Evolutionary conservation across 129 eudicot genomes (phyloP).

Genomic region (Arctium lappa): DNA sequence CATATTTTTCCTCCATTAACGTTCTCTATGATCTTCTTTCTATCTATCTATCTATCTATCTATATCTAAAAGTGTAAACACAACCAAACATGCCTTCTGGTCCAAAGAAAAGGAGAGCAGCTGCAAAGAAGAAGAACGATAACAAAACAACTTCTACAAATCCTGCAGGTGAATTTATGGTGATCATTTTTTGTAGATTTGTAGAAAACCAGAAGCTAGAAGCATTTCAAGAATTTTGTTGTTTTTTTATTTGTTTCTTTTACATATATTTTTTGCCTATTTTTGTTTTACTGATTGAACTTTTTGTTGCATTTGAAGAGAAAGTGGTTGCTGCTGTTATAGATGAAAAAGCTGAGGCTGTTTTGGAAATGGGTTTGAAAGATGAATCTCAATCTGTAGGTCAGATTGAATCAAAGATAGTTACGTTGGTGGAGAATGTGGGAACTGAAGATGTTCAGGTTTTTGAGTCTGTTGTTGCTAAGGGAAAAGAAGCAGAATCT

Average conservation of each 20-base stretch:
- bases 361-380: not conserved
- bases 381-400: not conserved
- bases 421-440: not conserved
- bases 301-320: not conserved
- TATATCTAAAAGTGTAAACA: not conserved
- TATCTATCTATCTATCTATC: not conserved
- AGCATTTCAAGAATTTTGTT: not conserved
- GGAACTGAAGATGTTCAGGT: not conserved
- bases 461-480: not conserved
- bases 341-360: not conserved
- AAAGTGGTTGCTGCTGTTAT: not conserved
- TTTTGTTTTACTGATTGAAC: not conserved
- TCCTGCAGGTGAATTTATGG: not conserved
- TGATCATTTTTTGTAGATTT: not conserved
- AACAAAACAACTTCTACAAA: not conserved
- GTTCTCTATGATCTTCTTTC: not conserved
- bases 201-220: not conserved
- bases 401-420: not conserved
- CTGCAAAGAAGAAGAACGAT: not conserved
- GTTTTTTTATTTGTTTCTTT: not conserved
- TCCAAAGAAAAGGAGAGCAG: slow-evolving; percentile 5
- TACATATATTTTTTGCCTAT: not conserved
- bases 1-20: not conserved
- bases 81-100: slow-evolving; percentile 27
- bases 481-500: not conserved